Percentiles rank a stretch among this genome's conserved stretches.
Evolutionary conservation across 257 asterid species (phyloP).

Genomic region (Gentiana dahurica): DNA sequence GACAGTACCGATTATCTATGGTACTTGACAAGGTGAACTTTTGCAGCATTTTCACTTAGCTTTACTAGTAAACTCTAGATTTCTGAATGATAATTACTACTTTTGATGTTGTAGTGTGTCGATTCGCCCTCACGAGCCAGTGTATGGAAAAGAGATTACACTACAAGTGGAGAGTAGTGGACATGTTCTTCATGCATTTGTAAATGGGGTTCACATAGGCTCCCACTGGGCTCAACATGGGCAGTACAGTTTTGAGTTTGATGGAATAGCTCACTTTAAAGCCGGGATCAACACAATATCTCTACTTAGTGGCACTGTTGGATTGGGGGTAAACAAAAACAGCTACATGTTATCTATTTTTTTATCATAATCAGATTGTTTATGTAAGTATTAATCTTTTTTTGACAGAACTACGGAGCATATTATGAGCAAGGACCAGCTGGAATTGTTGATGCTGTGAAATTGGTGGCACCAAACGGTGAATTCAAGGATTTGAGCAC

Average conservation of each 20-base stretch:
- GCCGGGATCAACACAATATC: conserved; percentile 21
- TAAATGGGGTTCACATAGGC: conserved; percentile 30
- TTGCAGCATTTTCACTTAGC: not conserved
- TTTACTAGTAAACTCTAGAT: no score
- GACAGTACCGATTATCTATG: conserved; percentile 41
- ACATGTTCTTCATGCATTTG: conserved; percentile 32
- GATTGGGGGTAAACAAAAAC: conserved; percentile 18
- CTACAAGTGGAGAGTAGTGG: conserved; percentile 19
- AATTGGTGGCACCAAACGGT: conserved; percentile 22
- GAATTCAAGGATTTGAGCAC: conserved; percentile 18
- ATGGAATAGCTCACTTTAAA: conserved; percentile 4
- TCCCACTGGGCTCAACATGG: conserved; percentile 9
- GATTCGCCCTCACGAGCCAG: conserved; percentile 12
- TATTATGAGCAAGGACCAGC: conserved; percentile 8
- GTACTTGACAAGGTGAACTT: conserved; percentile 39
- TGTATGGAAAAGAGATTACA: conserved; percentile 21
- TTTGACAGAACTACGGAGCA: conserved; percentile 27
- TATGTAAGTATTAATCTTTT: not conserved
- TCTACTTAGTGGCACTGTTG: conserved; percentile 35
- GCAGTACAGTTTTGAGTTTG: conserved; percentile 13
- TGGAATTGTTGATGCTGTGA: conserved; percentile 30
- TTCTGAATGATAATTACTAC: not conserved
- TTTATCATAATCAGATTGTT: not conserved
- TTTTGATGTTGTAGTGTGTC: conserved; percentile 11
- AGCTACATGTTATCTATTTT: not conserved